Evolutionary conservation across 768 basidiomycete genomes (phyloP).

Genomic region (Auricularia sp.): DNA sequence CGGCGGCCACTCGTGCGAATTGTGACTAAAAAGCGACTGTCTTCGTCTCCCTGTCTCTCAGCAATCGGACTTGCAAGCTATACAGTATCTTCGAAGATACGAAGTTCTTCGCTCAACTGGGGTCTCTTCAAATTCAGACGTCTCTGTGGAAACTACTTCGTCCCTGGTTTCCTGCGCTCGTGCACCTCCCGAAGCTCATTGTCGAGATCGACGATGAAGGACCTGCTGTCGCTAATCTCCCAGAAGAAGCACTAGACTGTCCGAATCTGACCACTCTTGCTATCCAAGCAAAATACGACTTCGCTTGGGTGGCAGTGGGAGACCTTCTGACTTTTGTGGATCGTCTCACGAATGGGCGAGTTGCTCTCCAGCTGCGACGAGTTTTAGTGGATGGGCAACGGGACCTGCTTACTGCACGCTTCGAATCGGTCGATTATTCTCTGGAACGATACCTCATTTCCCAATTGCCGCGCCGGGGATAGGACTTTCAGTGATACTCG

Average conservation of each 20-base stretch:
- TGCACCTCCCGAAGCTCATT: neutral
- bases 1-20: too few relatives aligned
- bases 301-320: neutral
- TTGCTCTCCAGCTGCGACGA: neutral
- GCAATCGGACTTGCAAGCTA: too few relatives aligned
- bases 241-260: neutral
- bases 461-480: too few relatives aligned
- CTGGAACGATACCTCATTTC: neutral
- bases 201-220: neutral
- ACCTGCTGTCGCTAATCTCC: neutral
- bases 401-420: neutral
- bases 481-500: too few relatives aligned
- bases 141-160: neutral
- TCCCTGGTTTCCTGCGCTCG: neutral
- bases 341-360: neutral
- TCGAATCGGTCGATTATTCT: neutral
- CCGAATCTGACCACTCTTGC: neutral
- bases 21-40: too few relatives aligned
- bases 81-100: neutral
- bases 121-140: neutral
- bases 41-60: too few relatives aligned
- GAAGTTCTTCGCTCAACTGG: neutral
- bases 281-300: neutral
- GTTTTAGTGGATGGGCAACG: neutral
- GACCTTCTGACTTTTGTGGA: neutral